phyloP scores from a whole-genome alignment of 495 filamentous ascomycete genomes.

The Penicillium tannophilum region DNA sequence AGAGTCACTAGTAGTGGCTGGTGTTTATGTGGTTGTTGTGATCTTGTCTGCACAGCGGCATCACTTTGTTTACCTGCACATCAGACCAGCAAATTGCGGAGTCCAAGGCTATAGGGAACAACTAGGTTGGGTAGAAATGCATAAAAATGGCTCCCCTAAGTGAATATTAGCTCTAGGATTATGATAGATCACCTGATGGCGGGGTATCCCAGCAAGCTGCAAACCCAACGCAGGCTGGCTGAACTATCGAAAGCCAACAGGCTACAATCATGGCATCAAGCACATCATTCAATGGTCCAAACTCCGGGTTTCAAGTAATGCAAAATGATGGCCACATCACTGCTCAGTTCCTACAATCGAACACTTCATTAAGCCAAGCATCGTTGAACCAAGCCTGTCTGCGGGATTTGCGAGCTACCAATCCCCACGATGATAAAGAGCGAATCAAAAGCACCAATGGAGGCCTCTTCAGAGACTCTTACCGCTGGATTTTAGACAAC shows the following conservation, averaged over 20 bases:
- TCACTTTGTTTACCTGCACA: too few species aligned
- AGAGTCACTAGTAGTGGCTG: not conserved
- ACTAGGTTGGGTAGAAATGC: too few species aligned
- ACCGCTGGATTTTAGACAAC: conserved; percentile 2
- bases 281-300: not conserved
- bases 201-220: not conserved
- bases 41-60: too few species aligned
- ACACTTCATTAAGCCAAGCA: too few species aligned
- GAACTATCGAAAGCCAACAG: not conserved
- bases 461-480: not conserved
- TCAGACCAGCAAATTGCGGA: too few species aligned
- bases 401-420: not conserved
- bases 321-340: conserved; percentile 1
- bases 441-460: not conserved
- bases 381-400: not conserved
- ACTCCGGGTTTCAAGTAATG: not conserved
- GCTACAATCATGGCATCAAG: not conserved
- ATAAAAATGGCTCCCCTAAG: too few species aligned
- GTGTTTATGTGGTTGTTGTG: not conserved
- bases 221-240: not conserved
- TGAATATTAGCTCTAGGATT: too few species aligned
- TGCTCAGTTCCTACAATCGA: conserved; percentile 2
- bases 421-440: not conserved
- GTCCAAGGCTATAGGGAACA: too few species aligned
- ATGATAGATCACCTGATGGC: conserved; percentile 1